Evolutionary conservation across 352 stramenopile species (phyloP), one percentile per base, ranked within the genome.

Genomic region (Globisporangium yorkense): DNA sequence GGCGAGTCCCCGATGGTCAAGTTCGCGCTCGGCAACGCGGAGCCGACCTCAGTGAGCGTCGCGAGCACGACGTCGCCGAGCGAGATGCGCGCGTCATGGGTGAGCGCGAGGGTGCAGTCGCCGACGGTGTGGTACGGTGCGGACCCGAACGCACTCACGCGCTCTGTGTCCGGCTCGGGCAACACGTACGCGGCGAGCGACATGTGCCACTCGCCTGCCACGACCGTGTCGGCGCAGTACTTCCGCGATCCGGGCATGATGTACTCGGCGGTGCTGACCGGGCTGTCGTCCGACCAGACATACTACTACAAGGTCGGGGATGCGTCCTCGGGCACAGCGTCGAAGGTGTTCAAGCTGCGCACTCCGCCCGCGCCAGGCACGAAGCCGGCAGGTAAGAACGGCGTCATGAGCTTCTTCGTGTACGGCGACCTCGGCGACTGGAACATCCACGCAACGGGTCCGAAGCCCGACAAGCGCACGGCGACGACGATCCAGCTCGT

Each of bases 351-450:
- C 52, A 47, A 43, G 39, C 5, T 47, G 7, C 43, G 18, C 16
- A 47, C 43, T 18, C 52, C 60, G 6, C 63, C 63, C 3, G 8
- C 35, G 33, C 13, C 29, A 27, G 9, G 5, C n/a, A 39, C 18
- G 13, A 40, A 20, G 40, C 62, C 54, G 82, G 31, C 76, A 72
- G 6, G 65, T 54, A 21, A 75, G 66, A 51, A 81, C 66, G 5
- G 72, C 74, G 27, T 87, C 20, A 62, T 77, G 53, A 78, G 70
- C 39, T 93, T 82, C 53, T 71, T 94, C 45, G 72, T 84, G 29
- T 87, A 81, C 54, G 86, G 63, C 20, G 83, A 94, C 66, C 68
- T 91, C 53, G 82, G 82, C 33, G 80, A 77, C 47, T 53, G 27
- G 24, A 53, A 41, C 27, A 40, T 24, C 24, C 27, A 41, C n/a